Conservation (phyloP, 176 grass and related monocot species). For the Alloteropsis semialata region DNA sequence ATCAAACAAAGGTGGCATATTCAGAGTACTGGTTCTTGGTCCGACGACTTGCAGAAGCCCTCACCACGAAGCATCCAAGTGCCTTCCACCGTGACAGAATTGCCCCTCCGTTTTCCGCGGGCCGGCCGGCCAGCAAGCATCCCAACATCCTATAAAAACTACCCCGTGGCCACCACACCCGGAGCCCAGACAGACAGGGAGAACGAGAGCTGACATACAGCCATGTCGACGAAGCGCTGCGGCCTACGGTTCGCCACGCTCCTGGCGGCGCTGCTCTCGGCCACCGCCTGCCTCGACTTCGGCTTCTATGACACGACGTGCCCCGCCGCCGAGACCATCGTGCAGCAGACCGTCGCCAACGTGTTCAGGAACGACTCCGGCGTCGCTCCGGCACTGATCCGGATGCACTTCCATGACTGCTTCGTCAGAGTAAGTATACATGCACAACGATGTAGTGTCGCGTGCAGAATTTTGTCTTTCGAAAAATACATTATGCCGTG, state of each 20-base stretch:
- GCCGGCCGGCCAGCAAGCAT: no score
- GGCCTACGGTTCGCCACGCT: not conserved
- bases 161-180: no score
- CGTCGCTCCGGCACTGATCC: slow-evolving; percentile 53
- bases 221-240: not conserved
- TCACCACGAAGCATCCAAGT: not conserved
- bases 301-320: slow-evolving; percentile 61
- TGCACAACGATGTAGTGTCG: not conserved
- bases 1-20: not conserved
- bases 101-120: not conserved
- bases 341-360: slow-evolving; percentile 33
- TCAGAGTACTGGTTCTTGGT: not conserved
- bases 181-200: no score
- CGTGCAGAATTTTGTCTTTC: no score
- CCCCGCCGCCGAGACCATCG: slow-evolving; percentile 42
- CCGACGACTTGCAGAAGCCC: not conserved
- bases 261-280: not conserved
- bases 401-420: slow-evolving; percentile 88
- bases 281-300: slow-evolving; percentile 21
- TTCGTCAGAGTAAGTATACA: slow-evolving; percentile 58
- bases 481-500: no score
- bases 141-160: no score
- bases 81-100: not conserved
- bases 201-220: no score
- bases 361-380: slow-evolving; percentile 52